phyloP scores from a whole-genome alignment of 257 asterid species.

The Lycium ferocissimum region DNA sequence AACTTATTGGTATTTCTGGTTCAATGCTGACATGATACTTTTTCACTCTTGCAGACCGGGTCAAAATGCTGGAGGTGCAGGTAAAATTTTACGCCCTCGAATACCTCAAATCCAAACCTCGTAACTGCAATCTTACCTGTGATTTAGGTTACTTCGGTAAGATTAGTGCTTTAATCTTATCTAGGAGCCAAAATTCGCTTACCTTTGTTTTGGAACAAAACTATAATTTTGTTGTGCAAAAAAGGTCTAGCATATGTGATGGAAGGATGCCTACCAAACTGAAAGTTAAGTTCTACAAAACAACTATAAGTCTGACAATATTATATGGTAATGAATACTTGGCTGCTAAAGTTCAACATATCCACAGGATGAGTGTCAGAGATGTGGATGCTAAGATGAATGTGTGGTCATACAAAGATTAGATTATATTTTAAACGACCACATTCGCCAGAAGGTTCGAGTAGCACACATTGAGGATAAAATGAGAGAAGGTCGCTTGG shows the following conservation, averaged over 20 bases:
- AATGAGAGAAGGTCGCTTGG: background rate
- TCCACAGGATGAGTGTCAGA: background rate
- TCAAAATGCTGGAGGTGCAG: conserved; percentile 42
- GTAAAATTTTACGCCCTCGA: background rate
- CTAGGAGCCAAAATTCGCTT: background rate
- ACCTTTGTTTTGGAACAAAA: background rate
- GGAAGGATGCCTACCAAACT: background rate
- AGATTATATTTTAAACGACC: background rate
- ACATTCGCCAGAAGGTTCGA: background rate
- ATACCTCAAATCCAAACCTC: background rate
- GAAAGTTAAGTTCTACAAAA: background rate
- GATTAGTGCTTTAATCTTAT: background rate
- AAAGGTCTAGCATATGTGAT: background rate
- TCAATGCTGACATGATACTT: conserved; percentile 14
- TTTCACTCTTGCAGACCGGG: conserved; percentile 48
- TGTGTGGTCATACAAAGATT: background rate
- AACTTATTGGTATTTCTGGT: conserved; percentile 7
- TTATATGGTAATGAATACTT: background rate
- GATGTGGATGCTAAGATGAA: background rate
- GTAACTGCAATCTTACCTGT: background rate
- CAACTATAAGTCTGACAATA: too few species aligned
- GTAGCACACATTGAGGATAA: background rate
- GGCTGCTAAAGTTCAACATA: background rate
- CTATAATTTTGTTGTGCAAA: background rate
- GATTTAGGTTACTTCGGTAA: background rate